These are phyloP conservation scores for Rhodomyrtus psidioides DNA, from an alignment of 441 rosid species.

Conservation along the genomic window DNA sequence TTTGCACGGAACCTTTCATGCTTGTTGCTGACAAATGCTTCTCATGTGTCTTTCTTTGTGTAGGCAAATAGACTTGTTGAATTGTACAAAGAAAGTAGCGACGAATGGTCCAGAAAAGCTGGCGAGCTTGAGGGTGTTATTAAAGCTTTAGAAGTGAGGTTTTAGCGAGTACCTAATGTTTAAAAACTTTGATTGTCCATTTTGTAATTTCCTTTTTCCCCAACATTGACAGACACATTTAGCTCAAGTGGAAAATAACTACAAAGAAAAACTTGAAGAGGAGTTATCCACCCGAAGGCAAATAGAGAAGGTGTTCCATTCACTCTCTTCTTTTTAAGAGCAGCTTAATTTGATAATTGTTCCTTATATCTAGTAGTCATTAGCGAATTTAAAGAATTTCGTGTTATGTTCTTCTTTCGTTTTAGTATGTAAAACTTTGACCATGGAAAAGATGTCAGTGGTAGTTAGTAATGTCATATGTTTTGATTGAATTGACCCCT, in stretches of 20 bases:
- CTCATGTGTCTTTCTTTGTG: background rate
- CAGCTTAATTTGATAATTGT: background rate
- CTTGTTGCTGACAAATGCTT: background rate
- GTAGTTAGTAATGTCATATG: background rate
- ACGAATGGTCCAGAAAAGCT: slow-evolving; percentile 91
- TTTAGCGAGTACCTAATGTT: background rate
- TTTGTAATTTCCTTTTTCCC: background rate
- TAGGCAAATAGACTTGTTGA: slow-evolving; percentile 89
- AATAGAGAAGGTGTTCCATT: slow-evolving; percentile 57
- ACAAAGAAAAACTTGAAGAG: slow-evolving; percentile 69
- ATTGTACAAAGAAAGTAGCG: slow-evolving; percentile 82
- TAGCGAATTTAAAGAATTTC: background rate
- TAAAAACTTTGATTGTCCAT: background rate
- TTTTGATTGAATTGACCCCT: background rate
- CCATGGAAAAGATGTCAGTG: background rate
- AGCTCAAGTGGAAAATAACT: slow-evolving; percentile 64
- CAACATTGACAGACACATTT: slow-evolving; percentile 43
- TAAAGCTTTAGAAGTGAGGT: slow-evolving; percentile 82
- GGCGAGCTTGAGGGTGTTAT: slow-evolving; percentile 97
- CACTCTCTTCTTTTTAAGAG: background rate
- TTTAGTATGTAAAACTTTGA: background rate
- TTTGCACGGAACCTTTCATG: background rate
- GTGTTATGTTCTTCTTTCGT: background rate
- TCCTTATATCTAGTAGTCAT: background rate
- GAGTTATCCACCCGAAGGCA: slow-evolving; percentile 54